phyloP scores from a whole-genome alignment of 1,284 basidiomycete genomes.

The Fistulinella staudtii region DNA sequence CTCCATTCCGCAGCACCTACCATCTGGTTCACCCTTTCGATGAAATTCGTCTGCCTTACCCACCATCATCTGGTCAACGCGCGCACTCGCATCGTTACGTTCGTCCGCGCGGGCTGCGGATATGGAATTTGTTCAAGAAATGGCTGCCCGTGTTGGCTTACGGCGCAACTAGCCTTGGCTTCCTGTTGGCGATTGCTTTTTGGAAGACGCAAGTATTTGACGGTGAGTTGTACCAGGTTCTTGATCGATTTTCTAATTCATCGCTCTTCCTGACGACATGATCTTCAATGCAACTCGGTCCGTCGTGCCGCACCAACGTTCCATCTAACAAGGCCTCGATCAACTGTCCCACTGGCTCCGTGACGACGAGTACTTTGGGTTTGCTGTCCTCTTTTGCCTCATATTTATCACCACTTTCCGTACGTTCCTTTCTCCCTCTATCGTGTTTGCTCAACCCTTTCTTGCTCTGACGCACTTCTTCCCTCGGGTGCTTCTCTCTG shows the following conservation, averaged over 20 bases:
- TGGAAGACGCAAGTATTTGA: constrained; percentile 71
- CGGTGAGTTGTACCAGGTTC: constrained; percentile 52
- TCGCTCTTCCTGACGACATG: neutral
- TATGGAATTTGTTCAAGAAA: constrained; percentile 55
- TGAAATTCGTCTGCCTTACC: constrained; percentile 15
- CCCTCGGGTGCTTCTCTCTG: constrained; percentile 12
- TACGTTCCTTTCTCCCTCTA: constrained; percentile 41
- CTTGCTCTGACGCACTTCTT: constrained; percentile 4
- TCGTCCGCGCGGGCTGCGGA: constrained; percentile 49
- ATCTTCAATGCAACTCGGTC: constrained; percentile 1
- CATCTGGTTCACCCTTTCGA: constrained; percentile 19
- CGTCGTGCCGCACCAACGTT: neutral
- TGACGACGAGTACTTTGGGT: constrained; percentile 61
- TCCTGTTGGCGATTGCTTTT: constrained; percentile 67
- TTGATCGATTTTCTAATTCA: constrained; percentile 4
- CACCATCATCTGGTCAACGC: constrained; percentile 21
- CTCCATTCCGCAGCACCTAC: constrained; percentile 8
- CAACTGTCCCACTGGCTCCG: constrained; percentile 69
- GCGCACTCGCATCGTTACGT: constrained; percentile 37
- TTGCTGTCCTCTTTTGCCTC: constrained; percentile 67
- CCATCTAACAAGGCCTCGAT: constrained; percentile 68
- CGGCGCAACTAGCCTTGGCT: constrained; percentile 61
- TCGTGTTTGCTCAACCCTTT: constrained; percentile 3
- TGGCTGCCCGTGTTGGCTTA: constrained; percentile 74
- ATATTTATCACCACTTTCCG: constrained; percentile 82